Base-by-base conservation (phyloP, 2,329 filamentous ascomycete species). In the Mariannaea elegans region DNA sequence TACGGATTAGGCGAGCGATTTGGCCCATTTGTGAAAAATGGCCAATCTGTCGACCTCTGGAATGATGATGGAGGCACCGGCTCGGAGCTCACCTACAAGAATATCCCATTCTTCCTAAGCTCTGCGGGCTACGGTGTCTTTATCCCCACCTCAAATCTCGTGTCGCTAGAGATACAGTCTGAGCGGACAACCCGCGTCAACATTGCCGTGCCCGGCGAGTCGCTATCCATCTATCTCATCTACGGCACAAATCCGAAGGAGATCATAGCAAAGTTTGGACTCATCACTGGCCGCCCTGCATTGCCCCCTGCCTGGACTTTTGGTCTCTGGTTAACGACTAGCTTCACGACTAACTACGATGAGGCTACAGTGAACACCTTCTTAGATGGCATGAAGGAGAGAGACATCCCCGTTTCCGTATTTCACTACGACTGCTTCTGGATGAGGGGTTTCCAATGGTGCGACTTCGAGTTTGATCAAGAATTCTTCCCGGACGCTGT, bases 361-460 rank as follows among this genome's bases (percentile, higher is more conserved):
- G 89, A 92, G 74, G 73, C 81, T 19, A 91, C 89, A 0, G 89
- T 92, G 27, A 86, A 80, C 41, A 80, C 80, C 9, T 91, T 91
- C 73, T 81, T 92, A 16, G 84, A 90, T 65, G 88, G 88, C 7
- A 91, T 92, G 86, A 82, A 81, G 61, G 78, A 84, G 49, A 83
- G 87, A 2, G 82, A 85, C 47, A 89, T 88, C 13, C 86, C 87
- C 0, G 81, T 92, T 2, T 85, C 89, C 34, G 88, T 91, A 4
- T 92, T 92, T 74, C 90, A 92, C 73, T 92, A 89, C 64, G 90
- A 92, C 72, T 90, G 87, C 74, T 92, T 91, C 81, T 92, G 89
- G 89, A 87, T 92, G 81, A 87, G 87, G 62, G 87, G 86, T 2
- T 92, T 91, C 72, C 85, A 86, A 55, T 92, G 89, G 90, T 90